Percentiles rank a stretch among this genome's conserved stretches.
Evolutionary conservation across 176 grass and related monocot genomes (phyloP).

Genomic region (Oryza meyeriana): DNA sequence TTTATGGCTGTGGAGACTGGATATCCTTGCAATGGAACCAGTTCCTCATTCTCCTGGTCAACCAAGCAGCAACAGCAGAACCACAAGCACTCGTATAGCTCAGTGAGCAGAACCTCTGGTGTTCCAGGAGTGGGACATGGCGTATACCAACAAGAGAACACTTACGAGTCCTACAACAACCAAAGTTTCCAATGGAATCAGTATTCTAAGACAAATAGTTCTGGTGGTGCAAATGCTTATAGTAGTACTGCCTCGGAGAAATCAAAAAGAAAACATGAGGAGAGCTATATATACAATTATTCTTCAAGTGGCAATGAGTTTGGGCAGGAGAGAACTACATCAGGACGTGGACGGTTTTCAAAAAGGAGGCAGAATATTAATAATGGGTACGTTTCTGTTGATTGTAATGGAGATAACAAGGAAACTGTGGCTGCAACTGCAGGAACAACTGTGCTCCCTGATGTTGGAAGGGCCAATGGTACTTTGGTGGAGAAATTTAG

Average conservation of each 20-base stretch:
- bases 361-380: constrained; percentile 44
- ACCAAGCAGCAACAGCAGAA: constrained; percentile 33
- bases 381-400: constrained; percentile 12
- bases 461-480: constrained; percentile 34
- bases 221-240: constrained; percentile 29
- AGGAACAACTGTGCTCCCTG: neutral
- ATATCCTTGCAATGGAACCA: constrained; percentile 49
- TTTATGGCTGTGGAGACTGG: constrained; percentile 65
- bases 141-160: constrained; percentile 39
- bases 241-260: constrained; percentile 12
- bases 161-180: constrained; percentile 59
- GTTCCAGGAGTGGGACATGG: constrained; percentile 28
- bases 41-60: constrained; percentile 43
- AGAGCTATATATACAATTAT: constrained; percentile 48
- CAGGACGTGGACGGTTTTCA: constrained; percentile 30
- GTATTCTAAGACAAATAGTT: constrained; percentile 28
- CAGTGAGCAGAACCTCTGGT: constrained; percentile 19
- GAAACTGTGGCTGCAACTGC: neutral
- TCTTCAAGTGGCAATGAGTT: constrained; percentile 38
- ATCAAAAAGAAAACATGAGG: constrained; percentile 51
- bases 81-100: constrained; percentile 40
- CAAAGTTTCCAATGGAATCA: constrained; percentile 60
- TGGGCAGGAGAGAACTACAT: constrained; percentile 26
- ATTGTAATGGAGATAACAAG: neutral
- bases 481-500: constrained; percentile 27